A percentile compares a stretch with the other conserved stretches of the same genome.
These are phyloP conservation scores for Phytophthora megakarya DNA, from an alignment of 352 stramenopile species.

Conservation along the genomic window DNA sequence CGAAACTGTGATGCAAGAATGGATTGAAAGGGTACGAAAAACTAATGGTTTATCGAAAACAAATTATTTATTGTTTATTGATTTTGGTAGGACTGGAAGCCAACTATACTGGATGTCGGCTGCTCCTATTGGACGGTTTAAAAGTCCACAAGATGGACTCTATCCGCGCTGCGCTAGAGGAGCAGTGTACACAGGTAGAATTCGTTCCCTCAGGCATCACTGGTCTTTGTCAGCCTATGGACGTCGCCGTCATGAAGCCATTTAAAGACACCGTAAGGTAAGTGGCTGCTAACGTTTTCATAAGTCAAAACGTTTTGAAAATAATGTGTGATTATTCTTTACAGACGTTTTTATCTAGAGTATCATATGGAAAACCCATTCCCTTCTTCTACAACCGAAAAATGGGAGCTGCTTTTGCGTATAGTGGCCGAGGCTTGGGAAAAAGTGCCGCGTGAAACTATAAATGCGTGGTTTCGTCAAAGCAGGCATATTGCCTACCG, in stretches of 20 bases:
- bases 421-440: slow-evolving; percentile 8
- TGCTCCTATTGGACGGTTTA: slow-evolving; percentile 4
- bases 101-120: background rate
- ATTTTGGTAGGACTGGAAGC: slow-evolving; percentile 20
- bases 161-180: background rate
- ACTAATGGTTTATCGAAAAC: too few relatives aligned
- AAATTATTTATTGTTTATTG: background rate
- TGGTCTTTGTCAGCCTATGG: slow-evolving; percentile 9
- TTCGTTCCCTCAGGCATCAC: slow-evolving; percentile 8
- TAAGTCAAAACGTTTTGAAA: slow-evolving; percentile 3
- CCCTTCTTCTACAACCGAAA: slow-evolving; percentile 5
- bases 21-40: slow-evolving; percentile 10
- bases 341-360: slow-evolving; percentile 1
- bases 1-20: slow-evolving; percentile 17
- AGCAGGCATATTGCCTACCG: background rate
- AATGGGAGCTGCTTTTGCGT: slow-evolving; percentile 1
- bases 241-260: slow-evolving; percentile 10
- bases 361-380: slow-evolving; percentile 15
- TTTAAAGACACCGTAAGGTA: slow-evolving; percentile 6
- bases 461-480: background rate
- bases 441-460: background rate
- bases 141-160: slow-evolving; percentile 12
- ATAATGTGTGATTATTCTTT: slow-evolving; percentile 4
- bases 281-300: slow-evolving; percentile 1
- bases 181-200: slow-evolving; percentile 2